Evolutionary conservation across 192 early-diverging fungal genomes (phyloP), one percentile per base, ranked within the genome.

Genomic region (Mortierella claussenii): DNA sequence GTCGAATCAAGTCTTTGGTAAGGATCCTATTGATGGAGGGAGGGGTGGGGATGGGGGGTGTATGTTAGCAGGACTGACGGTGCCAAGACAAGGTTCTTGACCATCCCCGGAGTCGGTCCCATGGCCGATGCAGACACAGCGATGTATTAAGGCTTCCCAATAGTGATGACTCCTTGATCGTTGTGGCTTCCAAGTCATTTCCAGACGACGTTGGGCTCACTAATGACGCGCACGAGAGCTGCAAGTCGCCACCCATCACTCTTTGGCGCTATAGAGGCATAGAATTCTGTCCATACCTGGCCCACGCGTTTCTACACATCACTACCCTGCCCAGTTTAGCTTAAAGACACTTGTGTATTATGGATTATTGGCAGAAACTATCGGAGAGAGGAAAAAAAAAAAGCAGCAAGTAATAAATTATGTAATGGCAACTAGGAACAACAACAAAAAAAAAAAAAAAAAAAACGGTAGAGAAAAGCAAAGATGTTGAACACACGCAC

Each of bases 101-200:
- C 32, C 1, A 44, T 75, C 8, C 57, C 26, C 1, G 66, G 64
- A 59, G 0, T 28, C 4, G 73, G 73, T 1, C 64, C 46, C 17
- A 40, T 60, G 15, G 21, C 55, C 21, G 44, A 45, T 15, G 0
- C 0, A 0, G 21, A n/a, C n/a, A 57, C 15, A 44, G 45, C 2
- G 46, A 31, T 8, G 11, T 62, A 1, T 23, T 20, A 4, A 49
- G 13, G 4, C 28, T 69, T 12, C 65, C 52, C 1, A 33, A 80
- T 37, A 69, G 79, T 0, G 51, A 46, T 24, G 73, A 80, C 33
- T 45, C 58, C 24, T 45, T 80, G 5, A 24, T 68, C 5, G 34
- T 73, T 3, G 30, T 68, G 7, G 69, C 79, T 5, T 61, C 60
- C 8, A 80, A 71, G 37, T 65, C 69, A 10, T 80, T 73, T 36